Percentiles rank a stretch among this genome's conserved stretches.
phyloP scores from a whole-genome alignment of 352 stramenopile genomes.

The Plasmopara muralis region DNA sequence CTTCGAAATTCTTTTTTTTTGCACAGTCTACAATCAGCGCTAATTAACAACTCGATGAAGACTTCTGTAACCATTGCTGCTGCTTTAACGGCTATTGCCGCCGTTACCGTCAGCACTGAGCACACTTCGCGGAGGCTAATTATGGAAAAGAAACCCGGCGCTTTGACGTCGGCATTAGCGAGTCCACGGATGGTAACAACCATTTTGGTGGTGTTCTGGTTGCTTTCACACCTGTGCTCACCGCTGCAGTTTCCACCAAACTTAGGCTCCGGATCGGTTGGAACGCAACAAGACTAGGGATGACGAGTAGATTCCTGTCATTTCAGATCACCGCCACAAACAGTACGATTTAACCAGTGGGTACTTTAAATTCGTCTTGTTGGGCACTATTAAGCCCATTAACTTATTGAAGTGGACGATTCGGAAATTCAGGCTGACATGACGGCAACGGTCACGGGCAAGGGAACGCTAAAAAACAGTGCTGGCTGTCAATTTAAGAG shows the following conservation, averaged over 20 bases:
- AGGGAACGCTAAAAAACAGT: too few species aligned
- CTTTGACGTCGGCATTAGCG: slow-evolving; percentile 22
- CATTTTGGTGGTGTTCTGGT: slow-evolving; percentile 13
- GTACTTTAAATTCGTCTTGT: background rate
- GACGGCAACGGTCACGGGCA: background rate
- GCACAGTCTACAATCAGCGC: background rate
- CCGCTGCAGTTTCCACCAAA: too few species aligned
- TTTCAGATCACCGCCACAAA: slow-evolving; percentile 9
- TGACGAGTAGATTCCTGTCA: slow-evolving; percentile 18
- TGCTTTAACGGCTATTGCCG: background rate
- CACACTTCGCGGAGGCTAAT: background rate
- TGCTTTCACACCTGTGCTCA: background rate
- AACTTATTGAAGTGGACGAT: background rate
- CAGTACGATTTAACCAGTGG: background rate
- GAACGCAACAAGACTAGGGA: slow-evolving; percentile 10
- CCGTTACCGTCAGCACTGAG: background rate
- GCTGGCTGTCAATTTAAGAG: too few species aligned
- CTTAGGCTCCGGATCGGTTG: background rate
- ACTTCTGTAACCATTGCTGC: background rate
- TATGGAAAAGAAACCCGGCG: background rate
- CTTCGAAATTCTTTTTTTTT: background rate
- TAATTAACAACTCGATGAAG: background rate
- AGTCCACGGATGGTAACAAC: slow-evolving; percentile 7
- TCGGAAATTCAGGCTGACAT: background rate
- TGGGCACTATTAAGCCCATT: background rate